Evolutionary conservation across 371 early-diverging fungal genomes (phyloP).

Genomic region (Mortierella polycephala): DNA sequence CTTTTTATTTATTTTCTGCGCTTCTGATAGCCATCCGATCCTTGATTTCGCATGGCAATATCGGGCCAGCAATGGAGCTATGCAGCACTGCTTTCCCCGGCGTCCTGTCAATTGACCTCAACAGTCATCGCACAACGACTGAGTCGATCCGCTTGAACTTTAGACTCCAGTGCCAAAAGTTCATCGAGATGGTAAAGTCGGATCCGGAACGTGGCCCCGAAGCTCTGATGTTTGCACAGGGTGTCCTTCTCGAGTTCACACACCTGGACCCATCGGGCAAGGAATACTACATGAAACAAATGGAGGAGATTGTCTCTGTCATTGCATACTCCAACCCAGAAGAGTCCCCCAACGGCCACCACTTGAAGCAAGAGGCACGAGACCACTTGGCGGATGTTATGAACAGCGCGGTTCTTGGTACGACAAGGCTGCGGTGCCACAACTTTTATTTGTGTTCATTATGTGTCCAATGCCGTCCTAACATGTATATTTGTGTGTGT

Average conservation of each 20-base stretch:
- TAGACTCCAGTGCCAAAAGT: slow-evolving; percentile 56
- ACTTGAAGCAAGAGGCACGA: slow-evolving; percentile 53
- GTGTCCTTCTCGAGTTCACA: slow-evolving; percentile 31
- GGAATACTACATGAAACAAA: slow-evolving; percentile 33
- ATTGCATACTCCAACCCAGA: slow-evolving; percentile 56
- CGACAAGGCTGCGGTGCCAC: background rate
- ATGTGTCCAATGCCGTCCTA: background rate
- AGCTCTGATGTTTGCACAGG: slow-evolving; percentile 56
- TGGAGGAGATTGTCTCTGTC: slow-evolving; percentile 39
- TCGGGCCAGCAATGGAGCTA: slow-evolving; percentile 51
- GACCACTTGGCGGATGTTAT: slow-evolving; percentile 56
- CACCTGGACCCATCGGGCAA: slow-evolving; percentile 28
- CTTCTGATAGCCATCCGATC: slow-evolving; percentile 49
- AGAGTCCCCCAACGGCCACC: slow-evolving; percentile 41
- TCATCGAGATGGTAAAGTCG: slow-evolving; percentile 55
- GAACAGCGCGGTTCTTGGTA: slow-evolving; percentile 59
- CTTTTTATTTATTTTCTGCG: background rate
- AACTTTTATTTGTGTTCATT: background rate
- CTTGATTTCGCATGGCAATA: slow-evolving; percentile 55
- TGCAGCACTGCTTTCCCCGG: slow-evolving; percentile 54
- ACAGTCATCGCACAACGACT: slow-evolving; percentile 34
- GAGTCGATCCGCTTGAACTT: slow-evolving; percentile 55
- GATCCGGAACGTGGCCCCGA: slow-evolving; percentile 39
- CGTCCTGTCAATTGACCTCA: slow-evolving; percentile 48
- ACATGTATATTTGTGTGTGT: background rate